These are phyloP conservation scores for Lagenaria siceraria DNA, from an alignment of 306 rosid species.

Conservation along the genomic window DNA sequence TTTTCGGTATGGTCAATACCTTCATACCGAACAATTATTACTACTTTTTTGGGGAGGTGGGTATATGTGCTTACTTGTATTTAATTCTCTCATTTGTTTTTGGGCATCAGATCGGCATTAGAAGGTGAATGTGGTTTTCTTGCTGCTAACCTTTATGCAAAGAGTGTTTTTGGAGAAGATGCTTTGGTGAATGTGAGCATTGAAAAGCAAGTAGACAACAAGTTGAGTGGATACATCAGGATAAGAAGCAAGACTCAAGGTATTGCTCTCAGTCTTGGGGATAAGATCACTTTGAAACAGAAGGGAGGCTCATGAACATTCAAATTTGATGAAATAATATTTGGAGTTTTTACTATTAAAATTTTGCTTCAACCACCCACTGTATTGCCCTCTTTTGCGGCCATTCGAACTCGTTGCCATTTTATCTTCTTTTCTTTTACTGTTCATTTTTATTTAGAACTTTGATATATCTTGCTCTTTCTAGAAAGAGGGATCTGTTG, in stretches of 20 bases:
- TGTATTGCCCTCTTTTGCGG: background rate
- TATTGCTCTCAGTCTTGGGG: conserved; percentile 95
- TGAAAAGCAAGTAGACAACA: conserved; percentile 78
- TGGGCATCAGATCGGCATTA: conserved; percentile 60
- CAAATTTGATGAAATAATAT: background rate
- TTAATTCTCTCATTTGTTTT: background rate
- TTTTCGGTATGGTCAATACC: background rate
- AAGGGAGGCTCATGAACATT: conserved; percentile 54
- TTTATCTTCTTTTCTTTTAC: background rate
- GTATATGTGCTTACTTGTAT: background rate
- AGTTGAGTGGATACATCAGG: conserved; percentile 92
- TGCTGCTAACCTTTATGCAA: conserved; percentile 89
- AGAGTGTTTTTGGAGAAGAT: conserved; percentile 98
- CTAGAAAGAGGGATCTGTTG: conserved; percentile 4
- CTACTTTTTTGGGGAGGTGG: background rate
- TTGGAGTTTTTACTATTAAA: conserved; percentile 4
- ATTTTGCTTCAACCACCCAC: conserved; percentile 4
- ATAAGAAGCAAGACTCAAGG: conserved; percentile 99
- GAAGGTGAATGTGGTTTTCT: conserved; percentile 98
- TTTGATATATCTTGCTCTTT: background rate
- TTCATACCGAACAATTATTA: no score
- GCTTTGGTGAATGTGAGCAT: conserved; percentile 92
- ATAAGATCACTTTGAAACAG: conserved; percentile 97
- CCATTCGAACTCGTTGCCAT: background rate
- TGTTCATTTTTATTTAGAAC: conserved; percentile 1